Percentiles rank a stretch among this genome's conserved stretches.
These are phyloP conservation scores for Torrubiellomyces zombiae DNA, from an alignment of 2,329 filamentous ascomycete genomes.

Conservation along the genomic window DNA sequence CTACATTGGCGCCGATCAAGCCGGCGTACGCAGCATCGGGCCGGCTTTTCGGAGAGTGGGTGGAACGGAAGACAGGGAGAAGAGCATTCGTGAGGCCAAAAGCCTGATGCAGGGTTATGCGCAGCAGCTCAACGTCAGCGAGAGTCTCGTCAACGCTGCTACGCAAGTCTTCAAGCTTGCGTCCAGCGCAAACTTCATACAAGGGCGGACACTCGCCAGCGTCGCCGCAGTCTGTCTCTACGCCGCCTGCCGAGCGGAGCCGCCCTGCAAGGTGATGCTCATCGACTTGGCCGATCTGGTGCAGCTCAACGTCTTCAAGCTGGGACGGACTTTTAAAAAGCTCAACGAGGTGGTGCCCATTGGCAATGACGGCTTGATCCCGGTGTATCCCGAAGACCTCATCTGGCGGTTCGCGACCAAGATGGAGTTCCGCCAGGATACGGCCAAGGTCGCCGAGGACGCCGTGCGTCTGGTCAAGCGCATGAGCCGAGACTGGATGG, in stretches of 20 bases:
- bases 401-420: slow-evolving; percentile 83
- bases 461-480: slow-evolving; percentile 75
- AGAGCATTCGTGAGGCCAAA: slow-evolving; percentile 40
- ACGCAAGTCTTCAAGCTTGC: slow-evolving; percentile 63
- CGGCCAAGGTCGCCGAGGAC: slow-evolving; percentile 72
- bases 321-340: slow-evolving; percentile 80
- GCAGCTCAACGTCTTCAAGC: slow-evolving; percentile 76
- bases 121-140: slow-evolving; percentile 40
- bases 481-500: slow-evolving; percentile 97
- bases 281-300: slow-evolving; percentile 84
- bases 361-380: slow-evolving; percentile 45
- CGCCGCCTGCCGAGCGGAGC: slow-evolving; percentile 64
- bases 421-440: slow-evolving; percentile 74
- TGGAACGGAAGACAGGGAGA: slow-evolving; percentile 40
- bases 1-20: slow-evolving; percentile 73
- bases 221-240: slow-evolving; percentile 89
- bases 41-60: slow-evolving; percentile 45
- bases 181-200: slow-evolving; percentile 59
- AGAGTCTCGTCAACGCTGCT: slow-evolving; percentile 46
- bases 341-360: slow-evolving; percentile 56
- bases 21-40: slow-evolving; percentile 52
- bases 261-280: slow-evolving; percentile 72
- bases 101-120: slow-evolving; percentile 46
- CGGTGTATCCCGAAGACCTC: slow-evolving; percentile 73
- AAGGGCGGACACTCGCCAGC: slow-evolving; percentile 69